These are phyloP conservation scores for Piloderma croceum DNA, from an alignment of 768 basidiomycete species.

Conservation along the genomic window DNA sequence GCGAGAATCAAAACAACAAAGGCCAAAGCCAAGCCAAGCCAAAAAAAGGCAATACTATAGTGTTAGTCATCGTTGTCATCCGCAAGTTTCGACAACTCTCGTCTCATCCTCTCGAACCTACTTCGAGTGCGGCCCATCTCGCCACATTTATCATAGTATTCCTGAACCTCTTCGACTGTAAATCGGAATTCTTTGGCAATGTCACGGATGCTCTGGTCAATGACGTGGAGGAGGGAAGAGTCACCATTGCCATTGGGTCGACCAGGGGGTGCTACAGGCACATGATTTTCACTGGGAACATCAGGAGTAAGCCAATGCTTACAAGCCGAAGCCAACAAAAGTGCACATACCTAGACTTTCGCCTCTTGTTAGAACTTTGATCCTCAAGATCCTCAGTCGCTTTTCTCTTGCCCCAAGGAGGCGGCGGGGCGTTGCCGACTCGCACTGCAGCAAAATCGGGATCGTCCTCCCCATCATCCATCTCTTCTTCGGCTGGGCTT, in stretches of 20 bases:
- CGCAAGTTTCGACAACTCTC: conserved; percentile 35
- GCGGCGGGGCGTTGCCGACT: conserved; percentile 57
- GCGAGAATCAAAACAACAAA: neutral
- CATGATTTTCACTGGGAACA: too few relatives aligned
- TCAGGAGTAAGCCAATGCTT: too few relatives aligned
- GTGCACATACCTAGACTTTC: conserved; percentile 35
- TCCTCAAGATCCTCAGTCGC: conserved; percentile 33
- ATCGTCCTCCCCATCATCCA: conserved; percentile 53
- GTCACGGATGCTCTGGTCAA: conserved; percentile 58
- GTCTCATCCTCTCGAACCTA: conserved; percentile 67
- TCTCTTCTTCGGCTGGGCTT: conserved; percentile 59
- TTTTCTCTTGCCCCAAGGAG: conserved; percentile 64
- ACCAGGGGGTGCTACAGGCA: conserved; percentile 1
- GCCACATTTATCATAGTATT: conserved; percentile 68
- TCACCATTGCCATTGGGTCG: conserved; percentile 4
- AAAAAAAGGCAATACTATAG: too few relatives aligned
- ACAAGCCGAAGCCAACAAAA: neutral
- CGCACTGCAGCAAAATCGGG: conserved; percentile 64
- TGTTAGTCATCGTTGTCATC: conserved; percentile 29
- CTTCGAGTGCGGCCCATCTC: conserved; percentile 61
- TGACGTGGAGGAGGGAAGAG: conserved; percentile 44
- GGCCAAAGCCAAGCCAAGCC: too few relatives aligned
- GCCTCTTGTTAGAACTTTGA: conserved; percentile 37
- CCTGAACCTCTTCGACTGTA: conserved; percentile 70
- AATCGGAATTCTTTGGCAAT: conserved; percentile 70